These are phyloP conservation scores for Trametes versicolor DNA, from an alignment of 1,284 basidiomycete genomes.

Conservation along the genomic window DNA sequence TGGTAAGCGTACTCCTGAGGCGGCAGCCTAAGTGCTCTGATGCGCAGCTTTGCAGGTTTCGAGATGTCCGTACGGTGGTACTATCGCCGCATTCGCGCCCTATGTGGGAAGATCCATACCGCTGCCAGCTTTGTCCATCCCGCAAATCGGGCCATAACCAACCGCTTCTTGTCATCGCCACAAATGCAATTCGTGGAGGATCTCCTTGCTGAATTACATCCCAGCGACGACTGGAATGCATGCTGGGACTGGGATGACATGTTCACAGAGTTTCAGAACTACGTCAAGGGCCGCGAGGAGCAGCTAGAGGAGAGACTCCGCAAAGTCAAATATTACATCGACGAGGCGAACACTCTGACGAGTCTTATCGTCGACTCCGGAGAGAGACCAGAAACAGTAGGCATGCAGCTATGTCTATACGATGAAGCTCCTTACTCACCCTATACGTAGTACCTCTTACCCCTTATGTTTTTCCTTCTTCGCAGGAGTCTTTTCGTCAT, in stretches of 20 bases:
- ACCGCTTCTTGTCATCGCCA: conserved; percentile 2
- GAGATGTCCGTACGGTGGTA: conserved; percentile 30
- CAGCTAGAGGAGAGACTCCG: conserved; percentile 33
- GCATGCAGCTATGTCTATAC: neutral
- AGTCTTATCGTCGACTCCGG: conserved; percentile 26
- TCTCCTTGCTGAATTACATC: conserved; percentile 17
- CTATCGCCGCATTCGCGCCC: conserved; percentile 28
- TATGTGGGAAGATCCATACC: conserved; percentile 10
- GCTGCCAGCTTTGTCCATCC: neutral
- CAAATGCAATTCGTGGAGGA: conserved; percentile 8
- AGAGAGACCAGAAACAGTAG: conserved; percentile 37
- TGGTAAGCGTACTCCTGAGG: conserved; percentile 11
- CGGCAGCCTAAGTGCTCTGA: neutral
- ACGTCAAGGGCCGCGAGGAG: conserved; percentile 35
- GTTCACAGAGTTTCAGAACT: conserved; percentile 33
- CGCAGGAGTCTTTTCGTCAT: conserved; percentile 17
- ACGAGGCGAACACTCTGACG: conserved; percentile 37
- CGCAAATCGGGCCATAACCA: conserved; percentile 9
- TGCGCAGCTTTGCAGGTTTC: conserved; percentile 13
- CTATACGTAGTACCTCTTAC: conserved; percentile 20
- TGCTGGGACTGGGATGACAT: conserved; percentile 10
- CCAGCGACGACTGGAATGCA: conserved; percentile 4
- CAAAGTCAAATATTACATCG: conserved; percentile 36
- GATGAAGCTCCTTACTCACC: neutral
- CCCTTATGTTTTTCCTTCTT: conserved; percentile 27